Evolutionary conservation across 495 filamentous ascomycete species (phyloP).

Genomic region (Lasiosphaeriaceae sp.): DNA sequence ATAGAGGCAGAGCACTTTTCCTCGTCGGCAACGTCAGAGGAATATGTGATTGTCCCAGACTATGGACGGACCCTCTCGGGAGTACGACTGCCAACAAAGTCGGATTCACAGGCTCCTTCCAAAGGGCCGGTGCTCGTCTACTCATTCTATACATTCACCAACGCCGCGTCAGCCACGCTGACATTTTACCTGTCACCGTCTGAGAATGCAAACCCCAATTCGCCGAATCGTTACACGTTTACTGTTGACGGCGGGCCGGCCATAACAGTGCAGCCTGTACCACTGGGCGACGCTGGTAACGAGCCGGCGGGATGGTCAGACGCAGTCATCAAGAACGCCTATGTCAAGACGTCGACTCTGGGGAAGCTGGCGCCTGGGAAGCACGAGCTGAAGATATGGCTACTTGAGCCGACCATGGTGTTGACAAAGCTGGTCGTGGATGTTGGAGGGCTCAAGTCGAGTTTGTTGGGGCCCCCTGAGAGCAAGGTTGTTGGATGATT

Average conservation of each 20-base stretch:
- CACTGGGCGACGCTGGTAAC: conserved; percentile 32
- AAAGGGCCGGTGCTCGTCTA: conserved; percentile 51
- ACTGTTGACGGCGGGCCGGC: conserved; percentile 43
- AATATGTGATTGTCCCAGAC: conserved; percentile 41
- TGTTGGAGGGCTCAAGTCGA: conserved; percentile 53
- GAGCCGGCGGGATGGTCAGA: conserved; percentile 50
- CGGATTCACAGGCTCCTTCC: conserved; percentile 35
- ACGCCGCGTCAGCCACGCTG: conserved; percentile 38
- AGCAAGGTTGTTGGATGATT: conserved; percentile 22
- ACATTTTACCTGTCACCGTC: conserved; percentile 53
- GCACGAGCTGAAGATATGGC: conserved; percentile 51
- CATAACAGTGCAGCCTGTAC: conserved; percentile 46
- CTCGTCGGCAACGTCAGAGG: conserved; percentile 25
- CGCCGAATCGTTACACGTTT: conserved; percentile 53
- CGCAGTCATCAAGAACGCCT: conserved; percentile 49
- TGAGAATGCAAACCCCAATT: conserved; percentile 48
- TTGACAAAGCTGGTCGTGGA: conserved; percentile 59
- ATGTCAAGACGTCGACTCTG: conserved; percentile 46
- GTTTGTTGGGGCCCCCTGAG: conserved; percentile 60
- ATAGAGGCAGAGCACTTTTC: conserved; percentile 55
- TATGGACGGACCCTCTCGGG: conserved; percentile 53
- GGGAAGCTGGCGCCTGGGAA: conserved; percentile 33
- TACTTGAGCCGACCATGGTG: conserved; percentile 54
- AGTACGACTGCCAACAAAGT: conserved; percentile 45
- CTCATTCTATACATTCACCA: conserved; percentile 54